These are phyloP conservation scores for Eucalyptus fibrosa DNA, from an alignment of 345 rosid species.

Conservation along the genomic window DNA sequence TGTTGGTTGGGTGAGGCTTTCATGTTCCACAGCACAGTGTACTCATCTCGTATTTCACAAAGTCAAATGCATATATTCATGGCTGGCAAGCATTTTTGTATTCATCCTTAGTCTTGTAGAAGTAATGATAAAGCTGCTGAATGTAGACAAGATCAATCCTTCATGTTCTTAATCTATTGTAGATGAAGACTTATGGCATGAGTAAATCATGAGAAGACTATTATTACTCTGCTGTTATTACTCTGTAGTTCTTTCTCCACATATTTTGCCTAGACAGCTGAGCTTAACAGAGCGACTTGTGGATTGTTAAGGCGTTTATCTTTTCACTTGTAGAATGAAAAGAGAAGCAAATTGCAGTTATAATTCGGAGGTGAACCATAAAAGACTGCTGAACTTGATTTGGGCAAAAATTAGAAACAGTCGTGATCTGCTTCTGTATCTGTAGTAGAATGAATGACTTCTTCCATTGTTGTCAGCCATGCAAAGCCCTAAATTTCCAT, in stretches of 20 bases:
- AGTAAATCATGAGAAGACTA: neutral
- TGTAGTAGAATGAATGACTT: neutral
- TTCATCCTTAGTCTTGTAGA: neutral
- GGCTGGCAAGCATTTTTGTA: neutral
- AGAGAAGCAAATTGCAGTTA: neutral
- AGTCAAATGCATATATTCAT: neutral
- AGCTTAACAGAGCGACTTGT: rapidly evolving
- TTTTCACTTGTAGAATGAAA: neutral
- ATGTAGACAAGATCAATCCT: neutral
- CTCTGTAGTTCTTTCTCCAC: neutral
- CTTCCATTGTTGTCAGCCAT: neutral
- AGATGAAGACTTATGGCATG: neutral
- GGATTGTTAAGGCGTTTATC: neutral
- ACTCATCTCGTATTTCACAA: neutral
- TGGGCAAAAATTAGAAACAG: neutral
- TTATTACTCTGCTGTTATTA: neutral
- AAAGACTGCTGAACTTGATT: neutral
- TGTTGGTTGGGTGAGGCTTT: neutral
- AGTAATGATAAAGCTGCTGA: neutral
- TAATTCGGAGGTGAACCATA: neutral
- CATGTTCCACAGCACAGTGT: neutral
- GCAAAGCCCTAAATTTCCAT: neutral
- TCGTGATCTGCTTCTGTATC: neutral
- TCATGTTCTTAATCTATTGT: neutral
- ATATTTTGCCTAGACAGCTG: neutral